Evolutionary conservation across 164 flowering plant genomes (phyloP), one percentile per base, ranked within the genome.

Genomic region (Protea cynaroides): DNA sequence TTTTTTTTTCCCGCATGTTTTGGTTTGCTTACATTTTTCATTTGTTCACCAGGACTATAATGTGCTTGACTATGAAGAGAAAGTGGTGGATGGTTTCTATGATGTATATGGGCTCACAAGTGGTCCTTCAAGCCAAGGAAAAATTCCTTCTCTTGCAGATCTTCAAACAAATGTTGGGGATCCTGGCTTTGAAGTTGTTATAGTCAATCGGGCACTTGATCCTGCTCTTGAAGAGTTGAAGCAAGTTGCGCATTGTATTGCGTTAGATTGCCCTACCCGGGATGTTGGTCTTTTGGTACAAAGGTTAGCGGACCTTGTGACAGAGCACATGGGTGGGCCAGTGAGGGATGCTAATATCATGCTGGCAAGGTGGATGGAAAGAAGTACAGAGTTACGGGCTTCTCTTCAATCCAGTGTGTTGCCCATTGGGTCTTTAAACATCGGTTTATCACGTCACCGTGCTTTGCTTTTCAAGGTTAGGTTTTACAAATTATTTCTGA

Each of bases 391-490:
- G 68, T 79, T 90, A 68, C 86, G 87, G 68, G 71, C 83, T 62
- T 85, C 96, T 68, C 92, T 87, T 60, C 90, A 90, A 18, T 80
- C 98, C 51, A 80, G 74, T 72, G 73, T 92, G 34, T 81, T 88
- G 73, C 99, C 98, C n/a, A 80, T 95, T 76, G 98, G 99, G 22
- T 83, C 91, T 71, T 70, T 92, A 65, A 87, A 79, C 72, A 69
- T 89, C 66, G 99, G 99, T 54, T 70, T 92, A 19, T 90, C 95
- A 22, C 84, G 98, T 19, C 99, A 95, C 54, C 89, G 99, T 36
- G 95, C 99, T 68, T 81, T 95, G 77, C 99, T 95, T 69, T 95
- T 95, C 74, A 95, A 95, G 98, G 99, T 88, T 19, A 71, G 79
- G 51, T 7, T 1, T 15, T 25, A 56, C 51, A 22, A 37, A 12